phyloP scores from a whole-genome alignment of 1,284 basidiomycete species.

The Vanrija sp. region DNA sequence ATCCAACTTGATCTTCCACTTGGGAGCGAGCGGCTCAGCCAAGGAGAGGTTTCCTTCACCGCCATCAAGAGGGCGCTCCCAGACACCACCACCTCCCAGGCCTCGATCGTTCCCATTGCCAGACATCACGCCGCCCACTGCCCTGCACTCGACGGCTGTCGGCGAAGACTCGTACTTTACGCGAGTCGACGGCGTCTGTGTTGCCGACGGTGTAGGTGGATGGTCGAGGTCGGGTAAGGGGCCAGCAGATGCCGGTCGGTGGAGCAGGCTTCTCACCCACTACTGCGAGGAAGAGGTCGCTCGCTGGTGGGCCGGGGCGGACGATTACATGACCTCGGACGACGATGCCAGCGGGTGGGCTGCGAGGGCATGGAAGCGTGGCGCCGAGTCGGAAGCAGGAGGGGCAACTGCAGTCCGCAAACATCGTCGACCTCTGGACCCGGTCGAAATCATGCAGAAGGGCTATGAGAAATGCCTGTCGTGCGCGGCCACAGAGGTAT shows the following conservation, averaged over 20 bases:
- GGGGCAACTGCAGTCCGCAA: neutral
- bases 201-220: constrained; percentile 50
- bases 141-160: constrained; percentile 25
- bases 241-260: constrained; percentile 43
- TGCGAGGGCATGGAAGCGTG: constrained; percentile 16
- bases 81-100: constrained; percentile 31
- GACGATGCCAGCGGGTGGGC: constrained; percentile 19
- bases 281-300: constrained; percentile 43
- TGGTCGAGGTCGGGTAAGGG: constrained; percentile 40
- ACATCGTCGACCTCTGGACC: constrained; percentile 47
- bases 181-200: constrained; percentile 42
- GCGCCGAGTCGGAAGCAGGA: neutral
- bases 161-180: constrained; percentile 51
- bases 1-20: constrained; percentile 36
- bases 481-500: constrained; percentile 49
- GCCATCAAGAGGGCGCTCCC: neutral
- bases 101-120: constrained; percentile 36
- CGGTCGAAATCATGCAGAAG: constrained; percentile 57
- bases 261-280: constrained; percentile 45
- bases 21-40: constrained; percentile 36
- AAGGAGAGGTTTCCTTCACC: constrained; percentile 31
- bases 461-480: constrained; percentile 56
- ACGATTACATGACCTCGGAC: constrained; percentile 25
- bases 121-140: constrained; percentile 27
- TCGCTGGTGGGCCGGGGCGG: constrained; percentile 40